Evolutionary conservation across 225 moss, liverwort and hornwort genomes (phyloP), one percentile per base, ranked within the genome.

Genomic region (Climacium dendroides): DNA sequence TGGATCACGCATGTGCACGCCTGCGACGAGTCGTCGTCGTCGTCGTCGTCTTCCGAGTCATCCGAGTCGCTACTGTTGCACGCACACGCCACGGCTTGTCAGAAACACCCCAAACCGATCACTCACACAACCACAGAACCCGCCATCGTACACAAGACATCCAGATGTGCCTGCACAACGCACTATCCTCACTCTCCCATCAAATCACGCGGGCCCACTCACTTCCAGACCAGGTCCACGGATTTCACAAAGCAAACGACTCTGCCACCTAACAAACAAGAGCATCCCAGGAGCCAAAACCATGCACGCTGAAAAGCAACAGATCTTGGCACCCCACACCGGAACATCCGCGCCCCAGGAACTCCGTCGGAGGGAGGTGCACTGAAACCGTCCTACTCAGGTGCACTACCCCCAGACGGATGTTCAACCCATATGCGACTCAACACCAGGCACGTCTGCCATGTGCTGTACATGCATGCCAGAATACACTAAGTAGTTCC

Each of bases 1-100:
- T 96, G 97, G 87, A 98, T 96, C 80, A 94, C 94, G 88, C 97
- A 98, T 59, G 96, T 94, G 94, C 97, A 98, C 55, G 96, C 87
- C 90, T 96, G 96, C 75, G 97, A 92, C 54, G 97, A 96, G 64
- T 98, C 96, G 39, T 91, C 89, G 79, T 96, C 96, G 29, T 95
- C 93, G 83, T 96, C 96, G 45, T 94, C 93, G 76, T 95, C 96
- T 48, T 96, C 96, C 59, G 97, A 98, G 86, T 98, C 96, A 84
- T 93, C 96, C 59, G 96, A 93, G 88, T 96, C 96, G 90, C 96
- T 96, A 94, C 92, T 92, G 92, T 85, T 87, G 70, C 92, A 92
- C 48, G 77, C 88, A 92, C 75, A 89, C 63, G 79, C 16, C 58
- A 86, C 48, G 48, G 67, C 59, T 60, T 4, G 74, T 92, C 45